phyloP scores from a whole-genome alignment of 2,329 filamentous ascomycete genomes.

The Monilinia polystroma region DNA sequence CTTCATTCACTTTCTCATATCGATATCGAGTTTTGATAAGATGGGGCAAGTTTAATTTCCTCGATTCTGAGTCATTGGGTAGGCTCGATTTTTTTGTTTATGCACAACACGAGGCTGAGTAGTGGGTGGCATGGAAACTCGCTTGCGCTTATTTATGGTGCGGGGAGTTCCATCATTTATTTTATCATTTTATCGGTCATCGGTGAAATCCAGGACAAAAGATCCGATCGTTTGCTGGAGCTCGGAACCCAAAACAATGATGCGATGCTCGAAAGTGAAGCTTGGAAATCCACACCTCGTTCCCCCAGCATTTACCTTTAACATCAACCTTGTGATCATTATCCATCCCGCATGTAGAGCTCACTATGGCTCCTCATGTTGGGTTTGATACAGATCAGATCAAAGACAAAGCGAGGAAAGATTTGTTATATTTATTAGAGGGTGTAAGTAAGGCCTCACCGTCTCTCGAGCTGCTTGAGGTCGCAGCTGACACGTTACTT shows the following conservation, averaged over 20 bases:
- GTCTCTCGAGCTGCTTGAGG: constrained; percentile 26
- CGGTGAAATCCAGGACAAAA: constrained; percentile 12
- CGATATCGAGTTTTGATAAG: constrained; percentile 25
- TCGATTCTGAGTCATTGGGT: constrained; percentile 38
- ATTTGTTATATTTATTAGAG: constrained; percentile 88
- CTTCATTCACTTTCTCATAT: constrained; percentile 36
- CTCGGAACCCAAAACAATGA: neutral
- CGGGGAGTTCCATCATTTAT: neutral
- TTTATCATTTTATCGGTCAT: neutral
- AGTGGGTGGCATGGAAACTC: neutral
- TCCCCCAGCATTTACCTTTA: neutral
- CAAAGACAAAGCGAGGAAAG: constrained; percentile 78
- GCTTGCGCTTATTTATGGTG: constrained; percentile 19
- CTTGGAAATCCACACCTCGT: constrained; percentile 14
- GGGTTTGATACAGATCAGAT: constrained; percentile 75
- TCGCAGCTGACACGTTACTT: constrained; percentile 39
- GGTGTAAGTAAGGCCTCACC: constrained; percentile 66
- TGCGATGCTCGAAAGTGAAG: constrained; percentile 30
- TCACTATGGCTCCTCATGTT: constrained; percentile 66
- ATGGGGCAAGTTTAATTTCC: constrained; percentile 17
- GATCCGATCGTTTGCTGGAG: constrained; percentile 9
- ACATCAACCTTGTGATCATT: constrained; percentile 15
- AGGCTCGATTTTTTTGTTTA: constrained; percentile 23
- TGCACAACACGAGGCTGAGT: constrained; percentile 25
- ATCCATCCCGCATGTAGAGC: constrained; percentile 49